Evolutionary conservation across 148 eudicot species (phyloP).

Genomic region (Bassia scoparia): DNA sequence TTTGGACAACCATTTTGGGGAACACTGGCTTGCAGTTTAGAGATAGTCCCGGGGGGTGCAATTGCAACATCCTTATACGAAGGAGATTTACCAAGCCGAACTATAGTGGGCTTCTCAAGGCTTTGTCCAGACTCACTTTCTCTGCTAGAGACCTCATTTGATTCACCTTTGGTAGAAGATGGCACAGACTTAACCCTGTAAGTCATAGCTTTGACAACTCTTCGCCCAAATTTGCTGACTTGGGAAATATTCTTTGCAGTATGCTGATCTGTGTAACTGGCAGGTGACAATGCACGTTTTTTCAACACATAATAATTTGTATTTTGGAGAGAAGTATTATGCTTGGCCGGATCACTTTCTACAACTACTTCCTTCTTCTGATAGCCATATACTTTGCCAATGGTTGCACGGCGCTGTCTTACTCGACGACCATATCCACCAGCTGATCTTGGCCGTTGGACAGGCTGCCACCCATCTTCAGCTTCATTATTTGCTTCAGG

Average conservation of each 20-base stretch:
- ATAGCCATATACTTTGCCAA: constrained; percentile 58
- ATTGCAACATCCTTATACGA: constrained; percentile 97
- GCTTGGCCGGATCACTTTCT: constrained; percentile 53
- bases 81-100: constrained; percentile 88
- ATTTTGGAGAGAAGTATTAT: constrained; percentile 51
- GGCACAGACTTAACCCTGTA: constrained; percentile 89
- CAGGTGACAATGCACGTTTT: constrained; percentile 61
- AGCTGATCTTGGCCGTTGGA: constrained; percentile 85
- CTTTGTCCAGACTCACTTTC: constrained; percentile 47
- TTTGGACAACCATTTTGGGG: constrained; percentile 35
- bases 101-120: constrained; percentile 62
- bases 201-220: constrained; percentile 65
- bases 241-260: constrained; percentile 44
- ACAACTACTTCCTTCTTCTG: constrained; percentile 63
- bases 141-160: constrained; percentile 34
- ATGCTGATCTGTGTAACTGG: constrained; percentile 56
- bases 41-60: constrained; percentile 90
- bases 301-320: constrained; percentile 66
- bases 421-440: constrained; percentile 68
- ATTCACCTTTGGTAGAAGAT: constrained; percentile 42
- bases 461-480: constrained; percentile 96
- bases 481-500: constrained; percentile 63
- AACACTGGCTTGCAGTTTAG: constrained; percentile 55
- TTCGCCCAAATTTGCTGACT: constrained; percentile 70
- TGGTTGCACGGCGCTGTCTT: constrained; percentile 60